A percentile compares a stretch with the other conserved stretches of the same genome.
Evolutionary conservation across 495 filamentous ascomycete genomes (phyloP).

Genomic region (Neurospora sp.): DNA sequence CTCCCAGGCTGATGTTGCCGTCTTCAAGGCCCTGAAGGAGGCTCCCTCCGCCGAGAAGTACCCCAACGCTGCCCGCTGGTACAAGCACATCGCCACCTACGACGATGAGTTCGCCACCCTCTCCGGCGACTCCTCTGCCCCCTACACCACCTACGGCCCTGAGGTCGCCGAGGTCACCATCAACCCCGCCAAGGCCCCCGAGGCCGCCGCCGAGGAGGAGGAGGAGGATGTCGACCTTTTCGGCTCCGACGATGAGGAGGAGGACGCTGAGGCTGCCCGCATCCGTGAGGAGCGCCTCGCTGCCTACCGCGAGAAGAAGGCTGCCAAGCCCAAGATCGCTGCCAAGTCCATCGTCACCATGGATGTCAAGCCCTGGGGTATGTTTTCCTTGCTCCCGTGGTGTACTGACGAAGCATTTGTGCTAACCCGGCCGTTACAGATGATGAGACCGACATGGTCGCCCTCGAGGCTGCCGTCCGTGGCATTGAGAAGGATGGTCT

Average conservation of each 20-base stretch:
- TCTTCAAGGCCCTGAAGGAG: conserved; percentile 77
- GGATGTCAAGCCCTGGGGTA: conserved; percentile 99
- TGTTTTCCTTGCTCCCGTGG: conserved; percentile 20
- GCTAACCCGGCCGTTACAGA: conserved; percentile 36
- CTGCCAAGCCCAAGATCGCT: conserved; percentile 72
- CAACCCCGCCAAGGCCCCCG: conserved; percentile 80
- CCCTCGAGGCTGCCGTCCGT: conserved; percentile 73
- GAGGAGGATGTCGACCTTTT: conserved; percentile 88
- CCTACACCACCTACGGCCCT: conserved; percentile 84
- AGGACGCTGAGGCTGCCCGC: conserved; percentile 73
- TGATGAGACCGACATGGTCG: conserved; percentile 84
- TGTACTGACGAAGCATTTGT: neutral
- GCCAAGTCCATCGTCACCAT: conserved; percentile 94
- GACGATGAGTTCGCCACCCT: conserved; percentile 84
- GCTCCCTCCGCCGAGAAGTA: conserved; percentile 73
- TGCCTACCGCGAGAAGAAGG: conserved; percentile 97
- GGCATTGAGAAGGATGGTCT: conserved; percentile 87
- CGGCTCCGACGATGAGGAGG: conserved; percentile 82
- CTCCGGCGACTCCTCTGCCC: conserved; percentile 79
- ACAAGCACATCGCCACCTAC: conserved; percentile 92
- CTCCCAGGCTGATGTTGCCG: conserved; percentile 90
- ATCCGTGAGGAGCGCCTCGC: conserved; percentile 80
- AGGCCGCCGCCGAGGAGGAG: conserved; percentile 34
- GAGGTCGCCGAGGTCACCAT: conserved; percentile 61
- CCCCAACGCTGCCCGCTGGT: conserved; percentile 92